Conservation (phyloP, 768 basidiomycete genomes). For the Trametes maxima region DNA sequence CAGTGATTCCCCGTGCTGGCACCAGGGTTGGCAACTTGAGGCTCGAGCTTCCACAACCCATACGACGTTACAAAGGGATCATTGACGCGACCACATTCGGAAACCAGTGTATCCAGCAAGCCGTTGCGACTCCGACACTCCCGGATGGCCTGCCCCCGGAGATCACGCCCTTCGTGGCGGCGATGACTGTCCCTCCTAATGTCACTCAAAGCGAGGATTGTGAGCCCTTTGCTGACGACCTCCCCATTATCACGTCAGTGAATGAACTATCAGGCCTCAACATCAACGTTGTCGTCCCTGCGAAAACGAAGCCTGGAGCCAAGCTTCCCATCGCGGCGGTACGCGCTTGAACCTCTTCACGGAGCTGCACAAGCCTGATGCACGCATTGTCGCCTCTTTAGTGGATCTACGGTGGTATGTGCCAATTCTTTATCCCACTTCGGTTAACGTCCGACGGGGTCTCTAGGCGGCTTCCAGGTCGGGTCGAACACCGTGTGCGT, state of each 20-base stretch:
- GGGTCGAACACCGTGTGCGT: background rate
- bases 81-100: constrained; percentile 45
- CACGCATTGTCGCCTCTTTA: background rate
- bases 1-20: constrained; percentile 28
- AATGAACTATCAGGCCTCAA: constrained; percentile 43
- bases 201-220: constrained; percentile 19
- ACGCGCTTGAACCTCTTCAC: constrained; percentile 25
- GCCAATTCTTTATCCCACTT: background rate
- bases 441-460: no score
- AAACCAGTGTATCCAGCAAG: constrained; percentile 51
- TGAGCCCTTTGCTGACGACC: background rate
- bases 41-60: constrained; percentile 45
- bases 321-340: constrained; percentile 59
- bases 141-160: constrained; percentile 40
- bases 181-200: background rate
- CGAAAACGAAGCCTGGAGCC: constrained; percentile 39
- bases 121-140: constrained; percentile 37
- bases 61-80: constrained; percentile 39
- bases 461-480: background rate
- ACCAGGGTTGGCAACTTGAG: constrained; percentile 43
- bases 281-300: constrained; percentile 54
- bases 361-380: background rate
- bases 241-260: background rate
- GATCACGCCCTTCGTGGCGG: constrained; percentile 21
- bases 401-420: background rate